Evolutionary conservation across 192 early-diverging fungal genomes (phyloP).

Genomic region (Backusella tuberculispora): DNA sequence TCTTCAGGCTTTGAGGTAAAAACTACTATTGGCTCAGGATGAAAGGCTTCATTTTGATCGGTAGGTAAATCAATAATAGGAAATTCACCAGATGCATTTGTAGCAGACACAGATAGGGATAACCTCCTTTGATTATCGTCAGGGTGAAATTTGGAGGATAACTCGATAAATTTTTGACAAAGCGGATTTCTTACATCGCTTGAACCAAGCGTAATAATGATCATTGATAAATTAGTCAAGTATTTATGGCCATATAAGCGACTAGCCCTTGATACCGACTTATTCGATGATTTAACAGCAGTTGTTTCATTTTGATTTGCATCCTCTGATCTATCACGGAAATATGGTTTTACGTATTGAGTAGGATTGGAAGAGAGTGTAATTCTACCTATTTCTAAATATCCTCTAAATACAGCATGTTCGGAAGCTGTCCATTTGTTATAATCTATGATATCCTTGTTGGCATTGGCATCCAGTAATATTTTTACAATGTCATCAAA

Average conservation of each 20-base stretch:
- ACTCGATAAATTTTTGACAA: constrained; percentile 46
- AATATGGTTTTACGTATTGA: not conserved
- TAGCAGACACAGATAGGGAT: constrained; percentile 63
- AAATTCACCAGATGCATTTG: constrained; percentile 61
- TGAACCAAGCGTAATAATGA: constrained; percentile 67
- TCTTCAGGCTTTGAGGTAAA: constrained; percentile 51
- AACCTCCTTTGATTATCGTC: constrained; percentile 20
- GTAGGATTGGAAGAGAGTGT: constrained; percentile 41
- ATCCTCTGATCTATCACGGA: not conserved
- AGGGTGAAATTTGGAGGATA: constrained; percentile 40
- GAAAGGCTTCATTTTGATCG: constrained; percentile 32
- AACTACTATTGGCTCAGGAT: constrained; percentile 62
- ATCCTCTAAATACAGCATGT: constrained; percentile 65
- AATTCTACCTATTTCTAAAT: constrained; percentile 50
- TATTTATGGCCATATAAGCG: constrained; percentile 66
- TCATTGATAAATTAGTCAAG: constrained; percentile 60
- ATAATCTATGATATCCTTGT: constrained; percentile 48
- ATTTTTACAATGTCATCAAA: constrained; percentile 54
- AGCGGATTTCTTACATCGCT: constrained; percentile 54
- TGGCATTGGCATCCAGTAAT: constrained; percentile 57
- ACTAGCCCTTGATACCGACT: constrained; percentile 42
- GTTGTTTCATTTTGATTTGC: constrained; percentile 5
- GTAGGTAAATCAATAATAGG: constrained; percentile 59
- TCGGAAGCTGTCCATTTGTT: constrained; percentile 65
- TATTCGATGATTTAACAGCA: not conserved